Evolutionary conservation across 1,284 basidiomycete species (phyloP), one percentile per base, ranked within the genome.

Genomic region (Moesziomyces parantarcticus): DNA sequence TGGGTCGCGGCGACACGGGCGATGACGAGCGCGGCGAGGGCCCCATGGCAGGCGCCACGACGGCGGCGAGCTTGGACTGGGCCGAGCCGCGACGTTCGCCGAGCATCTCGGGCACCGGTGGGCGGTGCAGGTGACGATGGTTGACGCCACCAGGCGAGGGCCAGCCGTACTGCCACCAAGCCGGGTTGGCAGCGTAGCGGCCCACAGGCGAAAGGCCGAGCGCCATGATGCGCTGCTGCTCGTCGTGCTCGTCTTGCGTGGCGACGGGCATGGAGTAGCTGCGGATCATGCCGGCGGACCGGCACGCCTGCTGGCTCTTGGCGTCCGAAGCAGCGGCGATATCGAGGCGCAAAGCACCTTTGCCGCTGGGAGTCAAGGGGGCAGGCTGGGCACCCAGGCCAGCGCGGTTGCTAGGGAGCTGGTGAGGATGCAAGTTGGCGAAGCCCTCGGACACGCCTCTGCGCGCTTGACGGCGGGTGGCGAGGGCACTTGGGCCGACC

Each of bases 211-310:
- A 66, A 16, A 63, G 42, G 29, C 67, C 72, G 21, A 71, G 57
- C 1, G 67, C 74, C 69, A 76, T 68, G 54, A 76, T 60, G 50
- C 69, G 64, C 41, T 68, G 71, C 43, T 76, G 76, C 26, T 67
- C 71, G 42, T 80, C 76, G 48, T 67, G 58, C 48, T 80, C 78
- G 20, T 48, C 53, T 52, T 80, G 78, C 3, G 78, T 80, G 14
- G 78, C 75, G 26, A 78, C 78, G 25, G 78, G 78, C 39, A 78
- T 52, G 23, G 78, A 80, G 52, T 78, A 80, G 59, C 78, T 77
- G 46, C 71, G 57, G 36, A 74, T 65, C 71, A 74, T 74, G 23
- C 65, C 71, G 16, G 71, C 71, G 2, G 71, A 64, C 34, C 45
- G 57, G 56, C 53, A 26, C 7, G 50, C 50, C 10, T 50, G 49